Percentiles rank a stretch among this genome's conserved stretches.
phyloP scores from a whole-genome alignment of 305 asterid genomes.

The Fraxinus albicans region DNA sequence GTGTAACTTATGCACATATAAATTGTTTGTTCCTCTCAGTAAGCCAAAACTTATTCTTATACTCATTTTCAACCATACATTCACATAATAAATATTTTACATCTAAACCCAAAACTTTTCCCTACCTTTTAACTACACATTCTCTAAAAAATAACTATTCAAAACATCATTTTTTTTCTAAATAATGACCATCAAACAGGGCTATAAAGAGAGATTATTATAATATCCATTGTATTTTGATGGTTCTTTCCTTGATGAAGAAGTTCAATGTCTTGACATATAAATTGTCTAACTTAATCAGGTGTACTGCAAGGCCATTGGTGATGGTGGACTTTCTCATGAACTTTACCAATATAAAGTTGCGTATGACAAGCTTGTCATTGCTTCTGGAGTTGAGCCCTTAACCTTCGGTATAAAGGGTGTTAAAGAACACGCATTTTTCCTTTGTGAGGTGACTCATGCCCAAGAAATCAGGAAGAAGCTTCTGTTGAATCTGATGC shows the following conservation, averaged over 20 bases:
- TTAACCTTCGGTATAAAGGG: conserved; percentile 86
- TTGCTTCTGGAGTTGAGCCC: conserved; percentile 87
- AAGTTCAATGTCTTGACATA: not conserved
- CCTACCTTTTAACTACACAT: too few relatives aligned
- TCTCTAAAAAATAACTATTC: too few relatives aligned
- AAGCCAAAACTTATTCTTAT: too few relatives aligned
- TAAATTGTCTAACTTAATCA: conserved; percentile 20
- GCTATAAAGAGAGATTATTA: too few relatives aligned
- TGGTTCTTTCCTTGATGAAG: not conserved
- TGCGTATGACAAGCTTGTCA: conserved; percentile 86
- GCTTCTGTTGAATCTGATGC: conserved; percentile 86
- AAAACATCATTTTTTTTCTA: too few relatives aligned
- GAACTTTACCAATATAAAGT: conserved; percentile 69
- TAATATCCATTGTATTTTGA: not conserved
- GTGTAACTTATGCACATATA: too few relatives aligned
- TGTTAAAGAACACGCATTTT: conserved; percentile 72
- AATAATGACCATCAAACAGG: too few relatives aligned
- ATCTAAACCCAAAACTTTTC: too few relatives aligned
- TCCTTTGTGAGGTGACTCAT: conserved; percentile 80
- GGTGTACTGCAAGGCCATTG: conserved; percentile 71
- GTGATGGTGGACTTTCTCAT: conserved; percentile 32
- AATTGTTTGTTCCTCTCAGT: too few relatives aligned
- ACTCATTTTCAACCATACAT: too few relatives aligned
- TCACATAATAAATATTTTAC: too few relatives aligned
- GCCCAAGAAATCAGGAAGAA: conserved; percentile 91